Evolutionary conservation across 805 yeast genomes (phyloP).

Genomic region (Metschnikowia drakensbergensis): DNA sequence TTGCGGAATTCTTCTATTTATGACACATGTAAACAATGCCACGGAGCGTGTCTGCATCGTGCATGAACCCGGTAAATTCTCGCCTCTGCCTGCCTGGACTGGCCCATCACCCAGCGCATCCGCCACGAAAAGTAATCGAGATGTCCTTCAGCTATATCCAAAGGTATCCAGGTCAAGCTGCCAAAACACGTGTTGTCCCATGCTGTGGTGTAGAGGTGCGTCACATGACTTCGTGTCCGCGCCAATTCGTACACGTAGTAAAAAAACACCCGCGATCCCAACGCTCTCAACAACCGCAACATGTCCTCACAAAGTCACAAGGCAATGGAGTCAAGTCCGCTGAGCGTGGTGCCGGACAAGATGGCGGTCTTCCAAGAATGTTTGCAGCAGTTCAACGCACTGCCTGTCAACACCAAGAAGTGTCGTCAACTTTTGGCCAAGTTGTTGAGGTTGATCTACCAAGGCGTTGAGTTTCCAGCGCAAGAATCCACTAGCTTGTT

Average conservation of each 20-base stretch:
- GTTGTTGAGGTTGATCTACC: slow-evolving; percentile 73
- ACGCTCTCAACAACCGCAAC: slow-evolving; percentile 8
- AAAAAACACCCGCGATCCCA: slow-evolving; percentile 13
- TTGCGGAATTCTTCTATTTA: too few relatives aligned
- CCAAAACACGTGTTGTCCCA: background rate
- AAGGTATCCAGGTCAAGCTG: too few relatives aligned
- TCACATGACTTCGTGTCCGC: slow-evolving; percentile 16
- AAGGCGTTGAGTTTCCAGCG: slow-evolving; percentile 83
- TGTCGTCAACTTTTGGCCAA: slow-evolving; percentile 82
- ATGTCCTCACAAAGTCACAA: slow-evolving; percentile 86
- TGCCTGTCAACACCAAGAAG: slow-evolving; percentile 83
- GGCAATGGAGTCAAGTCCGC: slow-evolving; percentile 70
- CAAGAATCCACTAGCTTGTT: slow-evolving; percentile 90
- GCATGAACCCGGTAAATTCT: too few relatives aligned
- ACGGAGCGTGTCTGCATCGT: too few relatives aligned
- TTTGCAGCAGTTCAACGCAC: slow-evolving; percentile 84
- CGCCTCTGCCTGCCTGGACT: too few relatives aligned
- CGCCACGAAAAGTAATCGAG: too few relatives aligned
- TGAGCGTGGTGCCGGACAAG: slow-evolving; percentile 71
- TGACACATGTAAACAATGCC: too few relatives aligned
- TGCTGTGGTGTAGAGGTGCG: background rate
- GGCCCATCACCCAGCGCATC: too few relatives aligned
- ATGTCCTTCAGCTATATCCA: too few relatives aligned
- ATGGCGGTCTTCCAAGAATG: slow-evolving; percentile 98
- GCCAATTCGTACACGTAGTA: slow-evolving; percentile 17